These are phyloP conservation scores for Flaveria robusta DNA, from an alignment of 129 eudicot species.

Conservation along the genomic window DNA sequence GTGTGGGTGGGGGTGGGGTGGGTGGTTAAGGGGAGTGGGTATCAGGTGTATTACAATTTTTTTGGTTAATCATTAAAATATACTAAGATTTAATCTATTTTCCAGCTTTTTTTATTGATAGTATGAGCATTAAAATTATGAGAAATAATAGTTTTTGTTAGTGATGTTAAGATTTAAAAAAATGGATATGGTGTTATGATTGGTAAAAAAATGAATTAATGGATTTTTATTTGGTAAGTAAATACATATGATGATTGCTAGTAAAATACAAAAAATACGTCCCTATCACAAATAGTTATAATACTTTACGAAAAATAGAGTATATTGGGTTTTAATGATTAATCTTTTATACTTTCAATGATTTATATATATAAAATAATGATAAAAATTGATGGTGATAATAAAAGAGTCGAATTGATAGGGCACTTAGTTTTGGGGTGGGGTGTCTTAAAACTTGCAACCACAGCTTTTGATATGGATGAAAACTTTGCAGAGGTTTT, in stretches of 20 bases:
- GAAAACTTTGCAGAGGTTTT: conserved; percentile 49
- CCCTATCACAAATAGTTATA: neutral
- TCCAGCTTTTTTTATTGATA: no score
- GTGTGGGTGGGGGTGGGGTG: neutral
- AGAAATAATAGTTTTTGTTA: no score
- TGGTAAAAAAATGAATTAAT: neutral
- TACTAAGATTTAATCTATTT: neutral
- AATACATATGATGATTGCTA: neutral
- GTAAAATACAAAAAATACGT: neutral
- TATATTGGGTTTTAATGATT: neutral
- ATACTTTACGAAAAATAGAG: neutral
- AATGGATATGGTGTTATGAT: neutral
- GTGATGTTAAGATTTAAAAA: no score
- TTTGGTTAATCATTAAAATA: conserved; percentile 5
- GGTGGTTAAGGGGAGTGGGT: conserved; percentile 19
- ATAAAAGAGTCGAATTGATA: conserved; percentile 10
- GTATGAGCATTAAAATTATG: no score
- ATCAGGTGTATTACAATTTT: conserved; percentile 19
- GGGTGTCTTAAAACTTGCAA: conserved; percentile 41
- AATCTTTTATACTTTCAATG: neutral
- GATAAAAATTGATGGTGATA: neutral
- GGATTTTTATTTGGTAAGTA: neutral
- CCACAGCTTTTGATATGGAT: conserved; percentile 56
- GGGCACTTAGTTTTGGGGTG: conserved; percentile 22
- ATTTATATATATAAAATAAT: neutral